These are phyloP conservation scores for Ochromonadaceae sp. DNA, from an alignment of 352 stramenopile genomes.

Conservation along the genomic window DNA sequence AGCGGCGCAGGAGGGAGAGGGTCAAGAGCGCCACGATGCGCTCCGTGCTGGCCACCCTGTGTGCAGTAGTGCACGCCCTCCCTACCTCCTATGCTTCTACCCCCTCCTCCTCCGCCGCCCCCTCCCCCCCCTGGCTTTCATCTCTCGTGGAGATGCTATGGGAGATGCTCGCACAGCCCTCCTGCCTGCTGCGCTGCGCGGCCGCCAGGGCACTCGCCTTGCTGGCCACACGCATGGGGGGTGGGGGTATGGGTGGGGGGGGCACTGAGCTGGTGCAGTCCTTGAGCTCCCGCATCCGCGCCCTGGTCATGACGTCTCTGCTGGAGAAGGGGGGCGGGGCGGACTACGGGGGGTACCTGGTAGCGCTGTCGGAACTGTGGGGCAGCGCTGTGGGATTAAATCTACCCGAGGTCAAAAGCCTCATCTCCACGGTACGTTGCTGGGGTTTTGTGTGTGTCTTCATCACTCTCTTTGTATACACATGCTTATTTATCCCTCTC, in stretches of 20 bases:
- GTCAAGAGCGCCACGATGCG: not conserved
- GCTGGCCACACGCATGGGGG: too few relatives aligned
- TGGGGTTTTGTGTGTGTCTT: too few relatives aligned
- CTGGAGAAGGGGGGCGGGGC: not conserved
- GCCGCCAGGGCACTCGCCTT: not conserved
- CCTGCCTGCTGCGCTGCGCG: not conserved
- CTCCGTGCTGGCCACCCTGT: not conserved
- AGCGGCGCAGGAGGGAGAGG: not conserved
- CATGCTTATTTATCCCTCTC: too few relatives aligned
- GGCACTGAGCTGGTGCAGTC: not conserved
- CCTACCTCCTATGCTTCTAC: not conserved
- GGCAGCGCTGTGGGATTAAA: too few relatives aligned
- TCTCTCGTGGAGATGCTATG: too few relatives aligned
- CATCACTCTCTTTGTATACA: too few relatives aligned
- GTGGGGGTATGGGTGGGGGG: not conserved
- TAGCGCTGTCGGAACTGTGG: not conserved
- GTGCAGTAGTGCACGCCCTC: not conserved
- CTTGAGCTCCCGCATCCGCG: not conserved
- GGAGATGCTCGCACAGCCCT: too few relatives aligned
- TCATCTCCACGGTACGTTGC: too few relatives aligned
- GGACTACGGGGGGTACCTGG: not conserved
- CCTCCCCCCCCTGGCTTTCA: not conserved
- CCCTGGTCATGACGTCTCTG: not conserved
- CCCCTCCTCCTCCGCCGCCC: not conserved
- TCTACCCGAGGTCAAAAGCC: too few relatives aligned